A percentile compares a stretch with the other conserved stretches of the same genome.
Evolutionary conservation across 257 asterid genomes (phyloP).

Genomic region (Datura wrightii): DNA sequence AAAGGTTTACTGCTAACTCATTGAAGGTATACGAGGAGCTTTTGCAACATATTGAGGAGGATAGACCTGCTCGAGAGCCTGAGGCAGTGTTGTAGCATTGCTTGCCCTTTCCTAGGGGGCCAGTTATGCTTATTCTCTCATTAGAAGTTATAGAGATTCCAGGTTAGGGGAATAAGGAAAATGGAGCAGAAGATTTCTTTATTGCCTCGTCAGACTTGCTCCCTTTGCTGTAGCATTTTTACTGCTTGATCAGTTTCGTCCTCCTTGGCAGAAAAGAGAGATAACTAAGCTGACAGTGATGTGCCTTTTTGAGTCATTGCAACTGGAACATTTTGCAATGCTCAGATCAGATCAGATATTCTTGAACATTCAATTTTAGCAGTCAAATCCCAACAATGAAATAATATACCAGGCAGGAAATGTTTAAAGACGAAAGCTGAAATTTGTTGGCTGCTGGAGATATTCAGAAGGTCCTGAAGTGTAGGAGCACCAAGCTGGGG

Average conservation of each 20-base stretch:
- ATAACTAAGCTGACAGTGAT: background rate
- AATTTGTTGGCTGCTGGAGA: background rate
- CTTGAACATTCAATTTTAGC: slow-evolving; percentile 5
- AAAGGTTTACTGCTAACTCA: slow-evolving; percentile 65
- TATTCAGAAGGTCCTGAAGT: background rate
- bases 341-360: background rate
- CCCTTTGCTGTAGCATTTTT: too few relatives aligned
- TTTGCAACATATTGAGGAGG: slow-evolving; percentile 79
- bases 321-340: background rate
- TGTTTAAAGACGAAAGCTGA: background rate
- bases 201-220: background rate
- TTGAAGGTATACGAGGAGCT: slow-evolving; percentile 80
- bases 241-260: slow-evolving; percentile 11
- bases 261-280: background rate
- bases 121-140: background rate
- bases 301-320: background rate
- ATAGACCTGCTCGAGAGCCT: slow-evolving; percentile 54
- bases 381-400: background rate
- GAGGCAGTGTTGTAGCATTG: slow-evolving; percentile 46
- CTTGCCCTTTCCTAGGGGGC: too few relatives aligned
- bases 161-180: background rate
- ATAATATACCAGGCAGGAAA: background rate
- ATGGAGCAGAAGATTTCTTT: slow-evolving; percentile 17
- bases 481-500: background rate
- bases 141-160: background rate